A percentile compares a stretch with the other conserved stretches of the same genome.
Evolutionary conservation across 805 yeast species (phyloP).

Genomic region (Yamadazyma phyllophila): DNA sequence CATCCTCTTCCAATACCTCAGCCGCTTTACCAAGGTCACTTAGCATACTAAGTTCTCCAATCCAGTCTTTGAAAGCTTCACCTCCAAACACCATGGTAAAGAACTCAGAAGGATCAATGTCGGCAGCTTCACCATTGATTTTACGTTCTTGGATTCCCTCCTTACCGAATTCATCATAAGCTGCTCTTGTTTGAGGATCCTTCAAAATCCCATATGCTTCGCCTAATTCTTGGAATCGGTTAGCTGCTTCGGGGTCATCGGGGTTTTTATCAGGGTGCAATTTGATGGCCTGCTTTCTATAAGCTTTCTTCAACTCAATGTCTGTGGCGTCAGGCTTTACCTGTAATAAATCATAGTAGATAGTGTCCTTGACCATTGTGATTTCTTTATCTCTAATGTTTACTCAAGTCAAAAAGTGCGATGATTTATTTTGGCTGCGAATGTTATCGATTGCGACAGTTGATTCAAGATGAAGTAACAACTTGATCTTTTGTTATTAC

Average conservation of each 20-base stretch:
- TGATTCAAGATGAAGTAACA: not conserved
- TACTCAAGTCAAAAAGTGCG: not conserved
- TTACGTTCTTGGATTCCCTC: slow-evolving; percentile 54
- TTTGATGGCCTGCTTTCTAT: slow-evolving; percentile 82
- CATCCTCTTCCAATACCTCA: slow-evolving; percentile 42
- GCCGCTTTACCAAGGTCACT: slow-evolving; percentile 69
- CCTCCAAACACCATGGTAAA: slow-evolving; percentile 85
- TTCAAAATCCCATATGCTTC: slow-evolving; percentile 78
- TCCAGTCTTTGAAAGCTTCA: slow-evolving; percentile 71
- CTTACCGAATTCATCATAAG: slow-evolving; percentile 79
- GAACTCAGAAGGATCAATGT: slow-evolving; percentile 76
- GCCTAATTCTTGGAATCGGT: slow-evolving; percentile 70
- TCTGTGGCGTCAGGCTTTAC: slow-evolving; percentile 69
- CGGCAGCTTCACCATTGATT: slow-evolving; percentile 68
- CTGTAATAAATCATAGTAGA: slow-evolving; percentile 79
- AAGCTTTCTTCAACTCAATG: slow-evolving; percentile 87
- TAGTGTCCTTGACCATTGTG: slow-evolving; percentile 78
- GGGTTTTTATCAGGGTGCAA: slow-evolving; percentile 97
- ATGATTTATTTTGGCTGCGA: not conserved
- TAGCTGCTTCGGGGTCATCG: slow-evolving; percentile 87
- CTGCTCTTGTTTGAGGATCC: slow-evolving; percentile 63
- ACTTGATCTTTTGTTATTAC: no score
- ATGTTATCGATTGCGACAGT: not conserved
- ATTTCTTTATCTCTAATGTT: not conserved
- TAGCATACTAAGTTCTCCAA: slow-evolving; percentile 78